These are phyloP conservation scores for Pestalotiopsis sp. DNA, from an alignment of 2,329 filamentous ascomycete species.

Conservation along the genomic window DNA sequence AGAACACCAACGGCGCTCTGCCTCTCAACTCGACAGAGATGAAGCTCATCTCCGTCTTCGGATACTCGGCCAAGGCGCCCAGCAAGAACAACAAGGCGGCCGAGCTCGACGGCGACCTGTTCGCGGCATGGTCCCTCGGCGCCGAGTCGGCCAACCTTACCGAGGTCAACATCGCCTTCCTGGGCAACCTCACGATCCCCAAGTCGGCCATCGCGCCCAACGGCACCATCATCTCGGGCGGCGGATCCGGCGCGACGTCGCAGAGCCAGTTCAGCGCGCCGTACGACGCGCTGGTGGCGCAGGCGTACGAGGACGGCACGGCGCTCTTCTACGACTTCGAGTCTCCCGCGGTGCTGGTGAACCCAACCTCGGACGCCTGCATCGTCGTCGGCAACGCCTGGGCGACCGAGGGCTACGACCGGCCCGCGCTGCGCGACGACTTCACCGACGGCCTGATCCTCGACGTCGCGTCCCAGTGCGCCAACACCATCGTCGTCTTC, in stretches of 20 bases:
- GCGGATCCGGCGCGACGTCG: conserved; percentile 38
- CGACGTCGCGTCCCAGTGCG: conserved; percentile 45
- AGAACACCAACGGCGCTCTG: conserved; percentile 44
- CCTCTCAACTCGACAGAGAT: conserved; percentile 35
- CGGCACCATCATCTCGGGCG: conserved; percentile 37
- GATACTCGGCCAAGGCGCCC: conserved; percentile 38
- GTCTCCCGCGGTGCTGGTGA: conserved; percentile 34
- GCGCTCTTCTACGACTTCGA: conserved; percentile 45
- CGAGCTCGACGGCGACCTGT: conserved; percentile 42
- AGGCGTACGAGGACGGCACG: conserved; percentile 41
- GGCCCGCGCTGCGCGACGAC: conserved; percentile 57
- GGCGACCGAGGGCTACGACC: conserved; percentile 62
- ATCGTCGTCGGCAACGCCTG: conserved; percentile 54
- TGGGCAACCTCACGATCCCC: conserved; percentile 21
- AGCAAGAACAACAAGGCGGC: conserved; percentile 35
- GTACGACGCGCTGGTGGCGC: conserved; percentile 37
- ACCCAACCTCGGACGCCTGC: conserved; percentile 52
- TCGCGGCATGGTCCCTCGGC: conserved; percentile 17
- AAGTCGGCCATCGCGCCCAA: conserved; percentile 31
- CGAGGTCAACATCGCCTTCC: conserved; percentile 17
- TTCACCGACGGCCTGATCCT: conserved; percentile 45
- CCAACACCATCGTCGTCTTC: conserved; percentile 49
- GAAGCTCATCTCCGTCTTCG: conserved; percentile 41
- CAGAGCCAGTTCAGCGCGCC: conserved; percentile 37
- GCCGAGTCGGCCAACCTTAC: conserved; percentile 14